Evolutionary conservation across 2,329 filamentous ascomycete species (phyloP).

Genomic region (Cladophialophora bantiana): DNA sequence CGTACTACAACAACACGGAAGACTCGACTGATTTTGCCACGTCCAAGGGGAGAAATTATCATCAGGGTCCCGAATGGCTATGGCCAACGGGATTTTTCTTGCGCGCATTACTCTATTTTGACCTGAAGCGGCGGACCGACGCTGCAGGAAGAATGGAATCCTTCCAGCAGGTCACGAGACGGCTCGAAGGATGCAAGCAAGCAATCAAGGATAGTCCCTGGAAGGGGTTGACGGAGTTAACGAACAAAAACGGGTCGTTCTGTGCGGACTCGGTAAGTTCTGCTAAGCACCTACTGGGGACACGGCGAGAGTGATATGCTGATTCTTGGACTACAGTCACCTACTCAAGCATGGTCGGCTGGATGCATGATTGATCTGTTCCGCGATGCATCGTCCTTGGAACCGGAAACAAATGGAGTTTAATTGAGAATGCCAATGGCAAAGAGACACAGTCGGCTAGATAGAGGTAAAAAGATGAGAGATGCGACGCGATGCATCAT

Average conservation of each 20-base stretch:
- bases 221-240: constrained; percentile 92
- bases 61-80: constrained; percentile 97
- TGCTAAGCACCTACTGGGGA: constrained; percentile 19
- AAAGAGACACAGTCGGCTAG: background rate
- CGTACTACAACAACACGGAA: constrained; percentile 93
- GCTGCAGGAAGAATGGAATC: constrained; percentile 78
- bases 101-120: constrained; percentile 88
- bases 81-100: constrained; percentile 98
- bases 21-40: constrained; percentile 91
- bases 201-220: constrained; percentile 81
- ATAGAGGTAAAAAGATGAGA: background rate
- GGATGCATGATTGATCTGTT: constrained; percentile 94
- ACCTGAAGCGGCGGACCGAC: constrained; percentile 73
- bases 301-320: constrained; percentile 2
- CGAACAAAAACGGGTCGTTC: constrained; percentile 83
- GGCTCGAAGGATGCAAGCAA: constrained; percentile 82
- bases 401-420: constrained; percentile 25
- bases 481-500: background rate
- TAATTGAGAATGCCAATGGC: constrained; percentile 5
- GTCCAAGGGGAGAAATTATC: constrained; percentile 94
- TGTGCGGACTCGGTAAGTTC: constrained; percentile 84
- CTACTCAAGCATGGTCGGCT: constrained; percentile 96
- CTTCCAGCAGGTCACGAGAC: constrained; percentile 90
- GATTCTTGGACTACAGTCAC: constrained; percentile 64
- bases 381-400: constrained; percentile 71